phyloP scores from a whole-genome alignment of 2,329 filamentous ascomycete genomes.

The Fusarium napiforme region DNA sequence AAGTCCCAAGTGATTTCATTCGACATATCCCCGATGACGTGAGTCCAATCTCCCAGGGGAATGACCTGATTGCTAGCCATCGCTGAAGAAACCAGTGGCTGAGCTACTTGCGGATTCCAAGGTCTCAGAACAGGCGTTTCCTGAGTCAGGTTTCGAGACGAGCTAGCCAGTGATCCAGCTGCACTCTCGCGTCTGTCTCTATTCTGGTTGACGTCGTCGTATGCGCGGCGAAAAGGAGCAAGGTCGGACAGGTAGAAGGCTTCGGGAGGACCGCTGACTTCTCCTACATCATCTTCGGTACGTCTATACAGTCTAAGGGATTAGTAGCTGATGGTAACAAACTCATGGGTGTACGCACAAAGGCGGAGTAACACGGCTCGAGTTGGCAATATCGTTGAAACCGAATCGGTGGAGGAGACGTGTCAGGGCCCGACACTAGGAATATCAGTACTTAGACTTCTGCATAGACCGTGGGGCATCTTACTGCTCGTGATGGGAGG shows the following conservation, averaged over 20 bases:
- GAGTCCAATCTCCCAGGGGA: neutral
- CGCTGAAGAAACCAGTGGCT: neutral
- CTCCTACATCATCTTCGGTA: neutral
- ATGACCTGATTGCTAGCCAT: neutral
- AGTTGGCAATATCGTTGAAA: neutral
- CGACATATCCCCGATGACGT: neutral
- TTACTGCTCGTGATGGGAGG: neutral
- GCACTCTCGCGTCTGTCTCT: neutral
- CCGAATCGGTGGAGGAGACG: neutral
- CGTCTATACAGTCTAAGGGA: accelerated
- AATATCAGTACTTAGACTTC: neutral
- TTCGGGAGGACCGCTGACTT: neutral
- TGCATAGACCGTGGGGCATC: too few species aligned
- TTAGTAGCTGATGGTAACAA: neutral
- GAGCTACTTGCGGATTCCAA: neutral
- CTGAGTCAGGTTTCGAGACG: neutral
- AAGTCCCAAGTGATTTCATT: neutral
- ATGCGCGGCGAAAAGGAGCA: neutral
- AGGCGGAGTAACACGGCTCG: too few species aligned
- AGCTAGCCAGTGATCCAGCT: neutral
- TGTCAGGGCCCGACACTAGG: neutral
- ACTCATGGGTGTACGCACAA: neutral
- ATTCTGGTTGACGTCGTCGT: neutral
- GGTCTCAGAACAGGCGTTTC: neutral
- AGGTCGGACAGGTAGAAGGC: neutral